Evolutionary conservation across 1,139 yeast genomes (phyloP), one percentile per base, ranked within the genome.

Genomic region (Taphrina flavorubra): DNA sequence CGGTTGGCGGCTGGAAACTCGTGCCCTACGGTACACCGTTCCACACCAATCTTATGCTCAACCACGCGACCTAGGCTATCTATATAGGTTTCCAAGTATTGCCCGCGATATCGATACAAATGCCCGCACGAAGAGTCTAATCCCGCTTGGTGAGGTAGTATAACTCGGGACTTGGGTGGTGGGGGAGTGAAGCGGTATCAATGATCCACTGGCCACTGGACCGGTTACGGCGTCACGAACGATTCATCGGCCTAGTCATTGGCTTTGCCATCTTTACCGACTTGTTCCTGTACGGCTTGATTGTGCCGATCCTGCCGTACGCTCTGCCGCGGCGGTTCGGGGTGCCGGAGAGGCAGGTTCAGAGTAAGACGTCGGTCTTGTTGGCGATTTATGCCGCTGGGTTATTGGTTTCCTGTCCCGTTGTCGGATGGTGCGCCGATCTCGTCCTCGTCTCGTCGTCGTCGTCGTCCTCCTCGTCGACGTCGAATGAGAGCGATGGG

Each of bases 301-400:
- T 79, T 42, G 75, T 78, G 6, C 81, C 81, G 0, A 77, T 79
- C 5, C 72, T 78, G 8, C 81, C 81, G 8, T 78, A 73, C 70
- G 78, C 78, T 11, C 74, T 79, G 36, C 72, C 69, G 20, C 34
- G 68, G 5, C 75, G 76, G 7, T 73, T 78, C 73, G 76, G 76
- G 11, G 74, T 78, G 1, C 44, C 74, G 1, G 71, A 70, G 34
- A 72, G 70, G n/a, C 61, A 70, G 6, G 75, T 78, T n/a, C 80
- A 79, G 69, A 60, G 58, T n/a, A 71, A 73, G 67, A 74, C 76
- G 5, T 76, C 80, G 11, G 65, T 75, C 39, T 72, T 78, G 1
- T 72, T 79, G 68, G 78, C 78, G 0, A 71, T 77, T 10, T 79
- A 78, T 71, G 76, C 81, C 0, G 78, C 74, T 4, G 81, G 79